Percentiles rank a stretch among this genome's conserved stretches.
These are phyloP conservation scores for Sherardia arvensis DNA, from an alignment of 257 asterid genomes.

Conservation along the genomic window DNA sequence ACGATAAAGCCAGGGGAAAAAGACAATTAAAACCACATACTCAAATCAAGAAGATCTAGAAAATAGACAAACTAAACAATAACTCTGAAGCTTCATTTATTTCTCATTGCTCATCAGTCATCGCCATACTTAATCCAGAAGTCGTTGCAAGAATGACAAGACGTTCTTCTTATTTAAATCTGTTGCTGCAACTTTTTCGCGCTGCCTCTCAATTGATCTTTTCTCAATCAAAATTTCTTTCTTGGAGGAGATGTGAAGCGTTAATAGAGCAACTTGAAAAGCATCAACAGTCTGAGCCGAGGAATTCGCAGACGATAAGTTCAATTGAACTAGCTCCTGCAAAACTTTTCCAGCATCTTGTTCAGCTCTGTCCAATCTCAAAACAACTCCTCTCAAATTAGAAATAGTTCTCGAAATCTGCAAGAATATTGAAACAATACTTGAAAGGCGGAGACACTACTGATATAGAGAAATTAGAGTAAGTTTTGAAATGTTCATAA, in stretches of 20 bases:
- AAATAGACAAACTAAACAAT: too few relatives aligned
- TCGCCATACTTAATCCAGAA: constrained; percentile 47
- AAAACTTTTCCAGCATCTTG: constrained; percentile 66
- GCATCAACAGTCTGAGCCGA: constrained; percentile 36
- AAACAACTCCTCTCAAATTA: constrained; percentile 43
- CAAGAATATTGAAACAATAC: constrained; percentile 8
- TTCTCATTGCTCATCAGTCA: constrained; percentile 8
- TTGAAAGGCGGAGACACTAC: too few relatives aligned
- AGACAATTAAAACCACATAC: constrained; percentile 10
- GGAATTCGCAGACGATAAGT: constrained; percentile 36
- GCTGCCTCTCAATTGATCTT: constrained; percentile 53
- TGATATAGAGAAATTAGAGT: too few relatives aligned
- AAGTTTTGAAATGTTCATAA: background rate
- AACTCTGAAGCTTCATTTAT: constrained; percentile 1
- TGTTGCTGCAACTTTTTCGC: constrained; percentile 34
- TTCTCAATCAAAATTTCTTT: constrained; percentile 53
- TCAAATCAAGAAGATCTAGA: background rate
- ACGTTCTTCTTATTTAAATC: constrained; percentile 47
- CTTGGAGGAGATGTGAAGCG: constrained; percentile 55
- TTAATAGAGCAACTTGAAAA: constrained; percentile 39
- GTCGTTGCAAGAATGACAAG: constrained; percentile 39
- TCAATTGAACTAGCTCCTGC: constrained; percentile 44
- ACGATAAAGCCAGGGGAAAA: background rate
- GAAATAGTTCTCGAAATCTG: constrained; percentile 63
- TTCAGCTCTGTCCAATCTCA: constrained; percentile 66